Conservation (phyloP, 192 early-diverging fungal genomes). For the Backusella tarrabulga region DNA sequence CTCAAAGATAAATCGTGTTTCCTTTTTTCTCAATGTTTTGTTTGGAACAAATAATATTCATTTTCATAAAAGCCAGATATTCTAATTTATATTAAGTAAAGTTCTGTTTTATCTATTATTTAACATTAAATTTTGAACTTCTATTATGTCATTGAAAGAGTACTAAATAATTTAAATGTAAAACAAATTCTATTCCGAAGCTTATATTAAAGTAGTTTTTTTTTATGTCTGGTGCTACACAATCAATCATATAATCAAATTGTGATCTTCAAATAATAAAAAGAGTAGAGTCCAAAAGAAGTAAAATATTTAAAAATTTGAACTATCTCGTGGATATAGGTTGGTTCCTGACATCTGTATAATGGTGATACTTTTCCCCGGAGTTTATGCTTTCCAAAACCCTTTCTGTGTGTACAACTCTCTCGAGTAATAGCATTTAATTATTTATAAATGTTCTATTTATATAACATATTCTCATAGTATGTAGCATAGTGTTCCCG, state of each 20-base stretch:
- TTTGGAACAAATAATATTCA: neutral
- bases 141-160: neutral
- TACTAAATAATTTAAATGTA: neutral
- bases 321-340: neutral
- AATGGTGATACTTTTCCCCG: neutral
- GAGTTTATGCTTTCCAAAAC: neutral
- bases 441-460: conserved; percentile 1
- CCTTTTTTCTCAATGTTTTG: neutral
- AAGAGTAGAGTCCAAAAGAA: neutral
- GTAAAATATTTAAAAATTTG: neutral
- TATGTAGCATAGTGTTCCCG: neutral
- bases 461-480: neutral
- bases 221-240: neutral
- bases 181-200: neutral
- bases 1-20: neutral
- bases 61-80: neutral
- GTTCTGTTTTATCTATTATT: neutral
- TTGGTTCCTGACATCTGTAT: neutral
- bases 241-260: neutral
- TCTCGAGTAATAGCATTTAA: neutral
- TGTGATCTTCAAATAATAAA: too few species aligned
- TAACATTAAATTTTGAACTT: neutral
- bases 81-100: neutral
- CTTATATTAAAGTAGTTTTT: neutral
- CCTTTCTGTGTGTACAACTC: neutral